Percentiles rank a stretch among this genome's conserved stretches.
These are phyloP conservation scores for Starmerella apicola DNA, from an alignment of 805 yeast species.

Conservation along the genomic window DNA sequence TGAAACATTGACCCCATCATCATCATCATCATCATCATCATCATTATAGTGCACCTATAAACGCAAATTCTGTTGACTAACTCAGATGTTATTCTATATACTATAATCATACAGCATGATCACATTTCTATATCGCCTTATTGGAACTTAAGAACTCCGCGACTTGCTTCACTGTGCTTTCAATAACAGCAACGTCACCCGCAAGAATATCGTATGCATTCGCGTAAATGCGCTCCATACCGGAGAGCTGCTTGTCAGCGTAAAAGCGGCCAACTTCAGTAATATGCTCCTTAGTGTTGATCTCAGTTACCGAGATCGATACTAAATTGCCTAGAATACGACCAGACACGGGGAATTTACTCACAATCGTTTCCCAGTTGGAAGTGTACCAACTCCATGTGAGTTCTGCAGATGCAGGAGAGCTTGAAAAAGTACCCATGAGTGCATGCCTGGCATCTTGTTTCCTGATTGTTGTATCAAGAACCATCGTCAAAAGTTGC, in stretches of 20 bases:
- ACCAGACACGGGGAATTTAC: slow-evolving; percentile 67
- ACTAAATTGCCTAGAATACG: slow-evolving; percentile 71
- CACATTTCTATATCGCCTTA: too few relatives aligned
- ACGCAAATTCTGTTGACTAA: too few relatives aligned
- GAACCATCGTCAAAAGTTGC: slow-evolving; percentile 43
- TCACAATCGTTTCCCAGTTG: slow-evolving; percentile 60
- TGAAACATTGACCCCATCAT: too few relatives aligned
- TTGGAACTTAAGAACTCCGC: too few relatives aligned
- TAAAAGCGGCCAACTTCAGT: slow-evolving; percentile 42
- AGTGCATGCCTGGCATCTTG: slow-evolving; percentile 73
- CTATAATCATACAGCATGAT: too few relatives aligned
- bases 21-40: too few relatives aligned
- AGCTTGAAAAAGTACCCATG: slow-evolving; percentile 39
- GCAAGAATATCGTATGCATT: not conserved
- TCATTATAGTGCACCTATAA: too few relatives aligned
- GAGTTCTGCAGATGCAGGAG: slow-evolving; percentile 31
- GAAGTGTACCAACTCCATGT: slow-evolving; percentile 60
- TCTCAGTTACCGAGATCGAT: slow-evolving; percentile 45
- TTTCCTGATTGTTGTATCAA: slow-evolving; percentile 44
- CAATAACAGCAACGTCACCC: not conserved
- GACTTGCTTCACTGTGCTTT: not conserved
- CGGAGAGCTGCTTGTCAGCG: slow-evolving; percentile 35
- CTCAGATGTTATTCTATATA: too few relatives aligned
- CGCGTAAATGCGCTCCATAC: slow-evolving; percentile 36
- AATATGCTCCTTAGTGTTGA: slow-evolving; percentile 43